These are phyloP conservation scores for Diplodia sapinea DNA, from an alignment of 2,329 filamentous ascomycete genomes.

Conservation along the genomic window DNA sequence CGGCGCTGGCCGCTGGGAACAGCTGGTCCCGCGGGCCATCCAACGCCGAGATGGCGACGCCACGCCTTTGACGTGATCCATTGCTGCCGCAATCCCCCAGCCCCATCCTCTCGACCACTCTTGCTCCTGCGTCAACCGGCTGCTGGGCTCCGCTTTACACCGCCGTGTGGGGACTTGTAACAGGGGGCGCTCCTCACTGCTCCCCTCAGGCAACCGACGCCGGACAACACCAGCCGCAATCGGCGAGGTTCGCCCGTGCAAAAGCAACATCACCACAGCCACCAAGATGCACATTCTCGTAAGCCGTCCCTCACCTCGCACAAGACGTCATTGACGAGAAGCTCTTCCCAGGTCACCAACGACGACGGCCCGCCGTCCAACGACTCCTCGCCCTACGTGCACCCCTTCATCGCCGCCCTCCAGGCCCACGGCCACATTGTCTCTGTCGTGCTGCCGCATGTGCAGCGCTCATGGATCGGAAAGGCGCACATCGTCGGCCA, in stretches of 20 bases:
- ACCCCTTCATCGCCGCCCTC: conserved; percentile 54
- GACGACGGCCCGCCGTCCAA: conserved; percentile 59
- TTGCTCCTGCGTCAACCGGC: not conserved
- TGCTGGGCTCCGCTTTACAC: not conserved
- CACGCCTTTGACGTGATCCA: conserved; percentile 17
- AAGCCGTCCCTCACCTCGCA: conserved; percentile 33
- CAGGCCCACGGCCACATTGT: conserved; percentile 78
- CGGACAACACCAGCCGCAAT: conserved; percentile 2
- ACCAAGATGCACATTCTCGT: conserved; percentile 49
- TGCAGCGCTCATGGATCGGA: conserved; percentile 95
- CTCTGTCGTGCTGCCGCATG: conserved; percentile 87
- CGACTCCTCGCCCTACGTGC: conserved; percentile 57
- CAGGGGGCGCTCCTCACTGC: not conserved
- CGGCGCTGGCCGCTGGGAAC: not conserved
- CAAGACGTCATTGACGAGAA: conserved; percentile 12
- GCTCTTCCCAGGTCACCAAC: conserved; percentile 52
- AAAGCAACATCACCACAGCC: conserved; percentile 20
- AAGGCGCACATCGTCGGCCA: conserved; percentile 97
- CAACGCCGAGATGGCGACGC: conserved; percentile 25
- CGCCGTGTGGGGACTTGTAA: conserved; percentile 12
- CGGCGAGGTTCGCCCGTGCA: not conserved
- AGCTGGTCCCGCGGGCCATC: conserved; percentile 2
- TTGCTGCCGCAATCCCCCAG: not conserved
- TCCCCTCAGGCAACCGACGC: not conserved
- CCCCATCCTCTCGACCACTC: not conserved